Evolutionary conservation across 2,329 filamentous ascomycete genomes (phyloP), one percentile per base, ranked within the genome.

Genomic region (Cercospora sp.): DNA sequence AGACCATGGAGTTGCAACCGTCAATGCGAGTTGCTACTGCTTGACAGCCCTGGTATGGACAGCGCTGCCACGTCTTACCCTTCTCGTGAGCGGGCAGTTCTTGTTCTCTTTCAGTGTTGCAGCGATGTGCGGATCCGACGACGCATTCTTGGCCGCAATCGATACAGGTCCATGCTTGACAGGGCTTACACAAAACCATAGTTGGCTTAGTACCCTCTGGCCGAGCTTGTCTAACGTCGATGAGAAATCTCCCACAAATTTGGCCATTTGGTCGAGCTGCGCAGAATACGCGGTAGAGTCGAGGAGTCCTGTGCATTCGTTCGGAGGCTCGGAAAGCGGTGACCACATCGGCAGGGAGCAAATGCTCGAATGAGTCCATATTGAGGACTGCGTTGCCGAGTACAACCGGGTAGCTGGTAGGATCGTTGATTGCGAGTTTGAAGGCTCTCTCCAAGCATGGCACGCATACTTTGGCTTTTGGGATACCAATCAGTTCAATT

Each of bases 1-100:
- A 63, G 9, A 3, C 20, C 60, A 63, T 63, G 5, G 42, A 4
- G 16, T 63, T 48, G 42, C 60, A 63, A n/a, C 60, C 60, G 7
- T 33, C 39, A n/a, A 13, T 51, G 2, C 30, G 23, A 5, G 26
- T 30, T n/a, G n/a, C 39, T 31, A 31, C 28, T n/a, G 42, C 42
- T 48, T 30, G 13, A 23, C 60, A 63, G 5, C 7, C n/a, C 9
- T 13, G 4, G 3, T 33, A 23, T 13, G 60, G 60, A 28, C 60
- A 63, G 23, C 45, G 60, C 18, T 63, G 60, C 60, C 60, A 63
- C 2, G 42, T 63, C 9, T 10, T 26, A 2, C 39, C 60, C 30
- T 23, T 23, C 26, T 63, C 42, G 5, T 8, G 12, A 9, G 28
- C 8, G 36, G 36, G 60, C 6, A 63, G 10, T n/a, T 28, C 33